These are phyloP conservation scores for Candida nemodendra DNA, from an alignment of 805 yeast species.

Conservation along the genomic window DNA sequence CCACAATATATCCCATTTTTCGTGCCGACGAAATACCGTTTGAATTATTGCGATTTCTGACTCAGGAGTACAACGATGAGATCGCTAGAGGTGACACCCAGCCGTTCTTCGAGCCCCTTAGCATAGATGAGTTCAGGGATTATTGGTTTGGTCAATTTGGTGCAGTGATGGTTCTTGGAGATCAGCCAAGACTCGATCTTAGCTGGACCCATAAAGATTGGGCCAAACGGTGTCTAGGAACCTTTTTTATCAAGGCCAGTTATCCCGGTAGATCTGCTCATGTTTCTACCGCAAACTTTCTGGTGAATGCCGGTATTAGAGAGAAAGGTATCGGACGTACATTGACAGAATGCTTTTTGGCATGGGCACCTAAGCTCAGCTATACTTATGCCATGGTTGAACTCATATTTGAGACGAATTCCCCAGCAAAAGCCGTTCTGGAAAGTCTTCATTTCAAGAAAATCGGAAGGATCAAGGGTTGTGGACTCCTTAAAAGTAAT, in stretches of 20 bases:
- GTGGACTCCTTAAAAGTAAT: slow-evolving; percentile 83
- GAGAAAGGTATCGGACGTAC: slow-evolving; percentile 90
- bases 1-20: slow-evolving; percentile 86
- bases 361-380: slow-evolving; percentile 90
- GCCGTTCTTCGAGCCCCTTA: slow-evolving; percentile 80
- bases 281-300: slow-evolving; percentile 83
- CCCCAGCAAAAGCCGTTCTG: slow-evolving; percentile 75
- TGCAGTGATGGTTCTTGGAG: slow-evolving; percentile 80
- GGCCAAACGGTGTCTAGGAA: slow-evolving; percentile 91
- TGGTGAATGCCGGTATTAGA: slow-evolving; percentile 90
- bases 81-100: slow-evolving; percentile 84
- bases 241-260: slow-evolving; percentile 80
- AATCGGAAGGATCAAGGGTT: slow-evolving; percentile 79
- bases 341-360: slow-evolving; percentile 75
- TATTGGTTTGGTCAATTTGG: slow-evolving; percentile 89
- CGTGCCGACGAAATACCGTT: slow-evolving; percentile 68
- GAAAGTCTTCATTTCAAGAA: slow-evolving; percentile 74
- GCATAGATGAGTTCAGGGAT: slow-evolving; percentile 71
- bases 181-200: slow-evolving; percentile 46
- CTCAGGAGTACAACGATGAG: slow-evolving; percentile 93
- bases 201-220: slow-evolving; percentile 56
- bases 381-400: slow-evolving; percentile 83
- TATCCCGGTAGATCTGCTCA: slow-evolving; percentile 93
- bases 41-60: slow-evolving; percentile 72
- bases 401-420: slow-evolving; percentile 84